Base-by-base conservation (phyloP, 441 rosid species). In the Metrosideros polymorpha region DNA sequence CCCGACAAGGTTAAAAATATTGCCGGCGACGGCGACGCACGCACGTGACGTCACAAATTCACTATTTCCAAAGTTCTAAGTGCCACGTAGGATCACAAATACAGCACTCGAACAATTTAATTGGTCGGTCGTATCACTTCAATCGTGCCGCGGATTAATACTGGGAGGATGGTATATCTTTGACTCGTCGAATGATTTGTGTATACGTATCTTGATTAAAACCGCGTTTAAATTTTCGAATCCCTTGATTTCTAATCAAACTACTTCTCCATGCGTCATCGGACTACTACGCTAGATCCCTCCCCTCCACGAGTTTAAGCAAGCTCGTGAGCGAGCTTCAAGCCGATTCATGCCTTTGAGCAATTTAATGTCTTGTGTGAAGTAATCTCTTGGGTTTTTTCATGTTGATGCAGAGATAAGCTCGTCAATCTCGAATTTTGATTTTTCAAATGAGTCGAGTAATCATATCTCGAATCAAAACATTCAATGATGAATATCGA, bases 401-500 rank as follows among this genome's bases (percentile, higher is more conserved):
- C 1, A 5, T 4, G 12, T 8, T 4, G 2, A 25, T 12, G 32
- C 3, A 4, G 7, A 1, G 3, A 13, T n/a, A 6, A 6, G n/a
- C 8, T 30, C 3, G 4, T 2, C 1, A 19, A 35, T 35, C 27
- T 66, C 4, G 7, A 32, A 14, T 35, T 66, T 1, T 32, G 45
- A 66, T 66, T 66, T 55, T 63, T 9, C 43, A 35, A 32, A 19
- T 35, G 4, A 66, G 45, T 5, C 4, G 4, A 35, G 14, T 0
- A 1, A 7, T 30, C 29, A 55, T 12, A 25, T 55, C 59, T 55
- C 1, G 13, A 55, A 55, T 55, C 29, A 25, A 55, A 55, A 0
- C 32, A 6, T 6, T 57, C 7, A 3, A 14, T 13, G 63, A 18
- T 32, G 13, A n/a, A 57, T 14, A n/a, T 57, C 0, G 0, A 57